Evolutionary conservation across 2,329 filamentous ascomycete species (phyloP), one percentile per base, ranked within the genome.

Genomic region (Mycosphaerella arachidis): DNA sequence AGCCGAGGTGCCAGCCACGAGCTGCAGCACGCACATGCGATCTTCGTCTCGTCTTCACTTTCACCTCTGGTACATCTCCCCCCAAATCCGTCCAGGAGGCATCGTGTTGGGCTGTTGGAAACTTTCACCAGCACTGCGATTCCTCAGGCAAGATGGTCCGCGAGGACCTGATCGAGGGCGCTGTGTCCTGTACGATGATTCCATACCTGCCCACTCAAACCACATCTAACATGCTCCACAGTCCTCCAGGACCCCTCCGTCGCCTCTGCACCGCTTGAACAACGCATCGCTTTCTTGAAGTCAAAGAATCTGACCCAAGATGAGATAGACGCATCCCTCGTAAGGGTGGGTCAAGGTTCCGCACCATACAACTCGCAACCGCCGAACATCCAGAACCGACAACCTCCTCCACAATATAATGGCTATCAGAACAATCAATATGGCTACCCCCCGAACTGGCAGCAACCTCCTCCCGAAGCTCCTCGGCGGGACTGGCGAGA

Each of bases 261-360:
- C 67, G 86, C 91, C 40, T 86, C 86, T 9, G 93, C 94, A 5
- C 89, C 94, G n/a, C 79, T 96, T 63, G 94, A 97, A 72, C 97
- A 94, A 76, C 87, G 91, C 66, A 84, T 97, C 61, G 89, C 92
- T 8, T 99, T 99, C 69, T 82, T 99, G 20, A 90, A 92, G 75
- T 95, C 92, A 7, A 99, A 99, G 78, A 97, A 99, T 75, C 83
- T 99, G 57, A 97, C 93, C 0, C 90, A 94, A 74, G 93, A 97
- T 76, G 95, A 99, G 77, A 89, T 99, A 70, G 90, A 94, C 72
- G 81, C 85, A 40, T 90, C 95, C 16, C 83, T 99, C 66, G 83
- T 90, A 46, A 86, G 93, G 70, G 86, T 86, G 51, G 86, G 88
- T 64, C 86, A 86, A 69, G 84, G 82, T 66, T 53, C 67, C 53